Percentiles rank a stretch among this genome's conserved stretches.
Conservation (phyloP, 2,329 filamentous ascomycete genomes). For the Torrubiella hemipterigena region DNA sequence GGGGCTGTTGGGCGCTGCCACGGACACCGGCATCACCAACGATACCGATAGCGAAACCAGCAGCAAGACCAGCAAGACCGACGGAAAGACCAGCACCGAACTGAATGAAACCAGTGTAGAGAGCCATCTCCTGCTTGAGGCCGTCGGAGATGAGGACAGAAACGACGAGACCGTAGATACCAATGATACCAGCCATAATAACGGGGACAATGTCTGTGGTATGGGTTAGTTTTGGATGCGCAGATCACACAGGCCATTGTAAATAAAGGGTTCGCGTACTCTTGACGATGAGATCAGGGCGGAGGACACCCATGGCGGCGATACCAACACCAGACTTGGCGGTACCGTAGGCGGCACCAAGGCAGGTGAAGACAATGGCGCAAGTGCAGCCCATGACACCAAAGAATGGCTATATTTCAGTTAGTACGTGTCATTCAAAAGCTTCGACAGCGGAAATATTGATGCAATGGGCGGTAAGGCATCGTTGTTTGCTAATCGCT, state of each 20-base stretch:
- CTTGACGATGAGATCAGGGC: constrained; percentile 98
- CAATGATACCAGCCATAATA: constrained; percentile 99
- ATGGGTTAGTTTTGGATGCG: constrained; percentile 9
- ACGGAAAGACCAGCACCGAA: constrained; percentile 73
- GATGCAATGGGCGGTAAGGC: constrained; percentile 1
- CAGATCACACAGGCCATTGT: not conserved
- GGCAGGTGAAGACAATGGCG: constrained; percentile 94
- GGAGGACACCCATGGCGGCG: constrained; percentile 92
- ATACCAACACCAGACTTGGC: constrained; percentile 99
- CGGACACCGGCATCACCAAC: constrained; percentile 82
- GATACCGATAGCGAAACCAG: constrained; percentile 78
- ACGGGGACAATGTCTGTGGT: constrained; percentile 88
- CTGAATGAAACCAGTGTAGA: constrained; percentile 79
- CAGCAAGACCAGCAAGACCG: constrained; percentile 72
- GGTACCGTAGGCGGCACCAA: constrained; percentile 95
- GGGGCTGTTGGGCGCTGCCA: constrained; percentile 72
- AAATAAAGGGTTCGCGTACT: constrained; percentile 48
- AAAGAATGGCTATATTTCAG: constrained; percentile 62
- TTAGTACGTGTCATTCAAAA: constrained; percentile 16
- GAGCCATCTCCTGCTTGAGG: constrained; percentile 57
- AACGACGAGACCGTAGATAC: constrained; percentile 90
- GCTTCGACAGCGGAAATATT: constrained; percentile 1
- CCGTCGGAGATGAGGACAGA: constrained; percentile 78
- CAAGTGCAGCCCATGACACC: constrained; percentile 95
- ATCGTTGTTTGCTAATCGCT: not conserved